These are phyloP conservation scores for Diaporthe longicolla DNA, from an alignment of 2,329 filamentous ascomycete genomes.

Conservation along the genomic window DNA sequence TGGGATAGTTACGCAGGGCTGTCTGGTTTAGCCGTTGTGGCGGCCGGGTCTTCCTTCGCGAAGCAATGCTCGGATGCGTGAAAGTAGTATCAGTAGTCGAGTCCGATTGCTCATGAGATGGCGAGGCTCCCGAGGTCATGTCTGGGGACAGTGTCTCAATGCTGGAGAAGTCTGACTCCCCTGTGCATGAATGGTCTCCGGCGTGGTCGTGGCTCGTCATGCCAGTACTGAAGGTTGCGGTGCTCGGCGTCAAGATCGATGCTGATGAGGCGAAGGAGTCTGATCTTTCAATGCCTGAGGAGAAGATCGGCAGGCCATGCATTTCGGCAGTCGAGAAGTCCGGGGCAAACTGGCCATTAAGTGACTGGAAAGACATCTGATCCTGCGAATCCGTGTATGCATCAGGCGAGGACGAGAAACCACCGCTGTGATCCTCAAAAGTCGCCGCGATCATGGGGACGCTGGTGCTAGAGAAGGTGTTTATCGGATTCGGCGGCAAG, in stretches of 20 bases:
- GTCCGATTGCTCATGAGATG: constrained; percentile 38
- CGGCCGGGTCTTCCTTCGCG: constrained; percentile 64
- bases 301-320: constrained; percentile 25
- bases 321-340: constrained; percentile 32
- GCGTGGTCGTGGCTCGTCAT: constrained; percentile 43
- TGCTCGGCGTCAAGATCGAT: constrained; percentile 39
- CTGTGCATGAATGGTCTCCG: constrained; percentile 41
- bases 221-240: constrained; percentile 38
- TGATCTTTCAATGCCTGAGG: constrained; percentile 24
- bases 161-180: constrained; percentile 36
- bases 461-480: constrained; percentile 11
- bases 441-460: constrained; percentile 29
- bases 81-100: constrained; percentile 50
- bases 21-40: constrained; percentile 64
- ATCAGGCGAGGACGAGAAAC: constrained; percentile 39
- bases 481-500: constrained; percentile 23
- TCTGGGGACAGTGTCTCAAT: constrained; percentile 50
- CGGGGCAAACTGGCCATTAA: constrained; percentile 34
- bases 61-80: constrained; percentile 67
- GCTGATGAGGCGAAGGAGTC: constrained; percentile 38
- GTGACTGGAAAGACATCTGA: constrained; percentile 29
- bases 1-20: constrained; percentile 61
- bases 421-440: constrained; percentile 23
- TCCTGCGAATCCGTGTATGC: constrained; percentile 31
- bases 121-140: constrained; percentile 50